Conservation (phyloP, 768 basidiomycete species). For the Gymnopilus dilepis region DNA sequence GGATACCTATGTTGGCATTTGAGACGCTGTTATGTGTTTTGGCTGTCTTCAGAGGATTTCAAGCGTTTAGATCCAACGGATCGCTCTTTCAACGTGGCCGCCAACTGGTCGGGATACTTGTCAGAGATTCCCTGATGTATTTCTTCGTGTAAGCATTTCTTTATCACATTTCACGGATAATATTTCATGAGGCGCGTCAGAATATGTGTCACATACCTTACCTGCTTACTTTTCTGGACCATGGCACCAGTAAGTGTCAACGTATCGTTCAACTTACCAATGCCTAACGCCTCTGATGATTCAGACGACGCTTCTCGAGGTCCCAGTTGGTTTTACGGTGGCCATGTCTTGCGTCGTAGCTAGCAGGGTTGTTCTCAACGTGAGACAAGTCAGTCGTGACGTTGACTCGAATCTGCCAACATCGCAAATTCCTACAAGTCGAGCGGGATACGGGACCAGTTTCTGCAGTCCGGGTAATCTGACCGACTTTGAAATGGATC, state of each 20-base stretch:
- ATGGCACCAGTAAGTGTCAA: conserved; percentile 37
- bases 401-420: conserved; percentile 15
- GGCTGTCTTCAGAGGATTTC: conserved; percentile 55
- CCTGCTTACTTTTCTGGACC: conserved; percentile 51
- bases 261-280: not conserved
- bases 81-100: conserved; percentile 47
- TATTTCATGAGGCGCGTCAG: conserved; percentile 33
- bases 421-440: conserved; percentile 3
- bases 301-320: conserved; percentile 49
- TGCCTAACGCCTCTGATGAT: not conserved
- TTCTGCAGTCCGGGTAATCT: conserved; percentile 21
- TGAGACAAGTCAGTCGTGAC: conserved; percentile 47
- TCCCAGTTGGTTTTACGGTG: conserved; percentile 62
- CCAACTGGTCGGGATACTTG: conserved; percentile 52
- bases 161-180: not conserved
- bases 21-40: conserved; percentile 58
- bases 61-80: conserved; percentile 42
- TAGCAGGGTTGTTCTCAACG: conserved; percentile 62
- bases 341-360: conserved; percentile 63
- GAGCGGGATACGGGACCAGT: not conserved
- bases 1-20: conserved; percentile 63
- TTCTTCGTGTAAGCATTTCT: conserved; percentile 54
- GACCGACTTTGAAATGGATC: conserved; percentile 31
- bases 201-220: conserved; percentile 60
- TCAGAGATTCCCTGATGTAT: conserved; percentile 61